Conservation (phyloP, 2,329 filamentous ascomycete species). For the Calonectria pauciramosa region DNA sequence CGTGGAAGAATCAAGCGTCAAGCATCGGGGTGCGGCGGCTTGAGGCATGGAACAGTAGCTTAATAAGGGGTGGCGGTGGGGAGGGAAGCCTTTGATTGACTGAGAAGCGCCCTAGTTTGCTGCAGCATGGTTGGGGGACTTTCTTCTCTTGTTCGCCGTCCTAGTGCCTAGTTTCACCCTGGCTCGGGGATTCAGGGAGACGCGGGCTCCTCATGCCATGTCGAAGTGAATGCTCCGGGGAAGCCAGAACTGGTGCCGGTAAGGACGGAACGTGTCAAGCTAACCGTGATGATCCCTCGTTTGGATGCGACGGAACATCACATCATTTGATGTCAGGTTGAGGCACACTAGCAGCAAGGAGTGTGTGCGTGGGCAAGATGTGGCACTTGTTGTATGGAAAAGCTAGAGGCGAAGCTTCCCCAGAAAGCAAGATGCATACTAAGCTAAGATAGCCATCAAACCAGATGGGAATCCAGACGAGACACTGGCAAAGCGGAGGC, state of each 20-base stretch:
- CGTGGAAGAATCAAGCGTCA: slow-evolving; percentile 16
- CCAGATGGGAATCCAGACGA: background rate
- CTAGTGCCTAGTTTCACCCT: background rate
- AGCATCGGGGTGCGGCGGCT: background rate
- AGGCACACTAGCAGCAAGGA: slow-evolving; percentile 33
- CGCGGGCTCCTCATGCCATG: background rate
- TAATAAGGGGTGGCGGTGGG: background rate
- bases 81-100: background rate
- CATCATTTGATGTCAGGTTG: slow-evolving; percentile 43
- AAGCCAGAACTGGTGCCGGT: slow-evolving; percentile 17
- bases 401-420: slow-evolving; percentile 13
- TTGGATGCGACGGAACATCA: slow-evolving; percentile 25
- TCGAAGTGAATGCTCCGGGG: background rate
- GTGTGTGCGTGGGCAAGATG: slow-evolving; percentile 26
- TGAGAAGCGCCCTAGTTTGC: background rate
- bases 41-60: background rate
- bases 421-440: slow-evolving; percentile 18
- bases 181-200: background rate
- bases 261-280: background rate
- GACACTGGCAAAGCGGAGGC: background rate
- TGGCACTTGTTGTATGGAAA: slow-evolving; percentile 26
- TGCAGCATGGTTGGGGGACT: background rate
- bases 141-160: background rate
- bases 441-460: slow-evolving; percentile 5
- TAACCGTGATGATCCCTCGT: slow-evolving; percentile 34